A percentile compares a stretch with the other conserved stretches of the same genome.
phyloP scores from a whole-genome alignment of 179 eudicot genomes.

The Spergularia azorica region DNA sequence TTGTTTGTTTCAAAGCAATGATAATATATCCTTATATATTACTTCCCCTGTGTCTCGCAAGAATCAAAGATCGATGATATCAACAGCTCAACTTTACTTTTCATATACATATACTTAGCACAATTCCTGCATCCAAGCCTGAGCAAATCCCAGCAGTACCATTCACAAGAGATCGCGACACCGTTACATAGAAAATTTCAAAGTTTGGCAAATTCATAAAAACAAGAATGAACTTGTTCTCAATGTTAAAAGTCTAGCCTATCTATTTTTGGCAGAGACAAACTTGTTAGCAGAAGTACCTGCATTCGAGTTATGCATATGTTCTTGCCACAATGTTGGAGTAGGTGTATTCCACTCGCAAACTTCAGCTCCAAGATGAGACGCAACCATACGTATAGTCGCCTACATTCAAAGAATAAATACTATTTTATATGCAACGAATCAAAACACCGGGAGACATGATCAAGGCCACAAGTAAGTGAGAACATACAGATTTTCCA shows the following conservation, averaged over 20 bases:
- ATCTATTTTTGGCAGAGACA: background rate
- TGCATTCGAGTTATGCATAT: conserved; percentile 64
- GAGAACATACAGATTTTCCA: conserved; percentile 89
- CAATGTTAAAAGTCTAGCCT: background rate
- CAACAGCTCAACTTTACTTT: background rate
- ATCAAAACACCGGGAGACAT: background rate
- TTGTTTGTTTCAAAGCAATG: conserved; percentile 5
- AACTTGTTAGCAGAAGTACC: conserved; percentile 40
- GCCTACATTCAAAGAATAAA: conserved; percentile 44
- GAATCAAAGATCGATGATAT: background rate
- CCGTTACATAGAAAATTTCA: background rate
- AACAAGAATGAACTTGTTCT: background rate
- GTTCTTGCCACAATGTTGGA: conserved; percentile 96
- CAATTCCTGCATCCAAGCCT: background rate
- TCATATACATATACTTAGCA: background rate
- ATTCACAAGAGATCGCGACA: background rate
- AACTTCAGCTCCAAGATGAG: conserved; percentile 68
- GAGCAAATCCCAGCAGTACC: background rate
- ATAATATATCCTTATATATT: background rate
- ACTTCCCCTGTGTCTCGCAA: background rate
- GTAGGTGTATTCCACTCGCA: conserved; percentile 96
- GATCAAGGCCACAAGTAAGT: background rate
- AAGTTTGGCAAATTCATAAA: background rate
- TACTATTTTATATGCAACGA: background rate
- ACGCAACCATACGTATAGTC: conserved; percentile 69